Base-by-base conservation (phyloP, 2,329 filamentous ascomycete genomes). In the Pseudogymnoascus sp. region DNA sequence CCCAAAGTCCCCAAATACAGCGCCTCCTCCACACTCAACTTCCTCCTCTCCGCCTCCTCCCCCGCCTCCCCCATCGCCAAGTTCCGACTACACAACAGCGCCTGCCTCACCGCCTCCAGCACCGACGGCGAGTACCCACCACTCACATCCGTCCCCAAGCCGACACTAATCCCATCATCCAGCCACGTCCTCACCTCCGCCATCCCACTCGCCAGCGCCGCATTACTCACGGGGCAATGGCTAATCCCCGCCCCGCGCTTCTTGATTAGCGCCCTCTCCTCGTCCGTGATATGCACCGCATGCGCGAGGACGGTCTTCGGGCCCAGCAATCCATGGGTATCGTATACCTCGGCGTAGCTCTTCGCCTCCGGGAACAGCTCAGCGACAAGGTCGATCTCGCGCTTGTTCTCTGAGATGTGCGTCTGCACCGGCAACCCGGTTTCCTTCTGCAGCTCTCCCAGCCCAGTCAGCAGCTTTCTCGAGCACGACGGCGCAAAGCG, bases 191-290 rank as follows among this genome's bases (percentile, higher is more conserved):
- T 82, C 1, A 99, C 88, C 3, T 84, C 85, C 7, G 90, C 90
- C 59, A 87, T 82, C 0, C 95, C 95, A 31, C 86, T 91, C 1
- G 90, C 90, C 59, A 99, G 80, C 0, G 90, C 86, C 5, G 86
- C 88, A 75, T 99, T 99, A 69, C 87, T 91, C 62, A 89, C 90
- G 0, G 93, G 93, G 73, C 93, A 98, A 76, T 98, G 93, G 4
- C 85, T 84, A 16, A 98, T 82, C 68, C 90, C 91, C 4, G 85
- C 79, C 3, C 82, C 76, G 0, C 88, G 78, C 2, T 71, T 64
- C 0, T 83, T 83, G 61, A 97, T 83, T 10, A 93, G 75, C 8
- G 73, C 72, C 0, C 84, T 83, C 75, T 97, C 93, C 0, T 78
- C 79, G 0, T 85, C 81, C 0, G 80, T 82, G 6, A 97, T 78